Evolutionary conservation across 495 filamentous ascomycete species (phyloP).

Genomic region (Venustampulla echinocandica): DNA sequence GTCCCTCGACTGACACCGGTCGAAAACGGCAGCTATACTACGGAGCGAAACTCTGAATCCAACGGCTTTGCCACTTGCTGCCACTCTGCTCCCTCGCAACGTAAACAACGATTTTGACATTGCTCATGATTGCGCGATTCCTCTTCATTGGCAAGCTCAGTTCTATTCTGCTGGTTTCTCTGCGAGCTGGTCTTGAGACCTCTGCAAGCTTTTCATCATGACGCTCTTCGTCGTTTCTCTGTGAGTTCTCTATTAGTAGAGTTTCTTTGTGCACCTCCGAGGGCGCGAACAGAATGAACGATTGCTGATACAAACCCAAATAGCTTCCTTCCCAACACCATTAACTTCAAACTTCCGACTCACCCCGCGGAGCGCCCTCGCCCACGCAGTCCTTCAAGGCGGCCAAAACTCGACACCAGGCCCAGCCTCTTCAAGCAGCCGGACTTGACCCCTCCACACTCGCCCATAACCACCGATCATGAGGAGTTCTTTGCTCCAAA

Average conservation of each 20-base stretch:
- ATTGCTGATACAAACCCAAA: no score
- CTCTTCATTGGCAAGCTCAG: no score
- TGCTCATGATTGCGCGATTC: constrained; percentile 23
- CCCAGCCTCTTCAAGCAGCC: constrained; percentile 37
- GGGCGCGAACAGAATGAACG: constrained; percentile 4
- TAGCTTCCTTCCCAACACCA: constrained; percentile 84
- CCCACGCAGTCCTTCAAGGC: constrained; percentile 20
- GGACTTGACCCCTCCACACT: constrained; percentile 42
- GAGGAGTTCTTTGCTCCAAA: constrained; percentile 56
- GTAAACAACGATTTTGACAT: background rate
- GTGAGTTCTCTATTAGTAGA: constrained; percentile 40
- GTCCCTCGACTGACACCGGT: no score
- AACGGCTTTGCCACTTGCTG: no score
- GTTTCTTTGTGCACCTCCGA: background rate
- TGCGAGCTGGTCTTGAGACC: constrained; percentile 9
- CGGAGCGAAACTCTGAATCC: no score
- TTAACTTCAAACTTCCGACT: constrained; percentile 58
- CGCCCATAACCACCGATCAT: constrained; percentile 53
- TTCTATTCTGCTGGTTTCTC: background rate
- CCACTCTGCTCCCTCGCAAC: background rate
- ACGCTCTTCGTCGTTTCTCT: constrained; percentile 78
- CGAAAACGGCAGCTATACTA: no score
- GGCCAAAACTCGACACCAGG: background rate
- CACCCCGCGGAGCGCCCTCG: constrained; percentile 24
- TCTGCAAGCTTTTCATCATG: constrained; percentile 42